Base-by-base conservation (phyloP, 306 rosid genomes). In the Castanospermum australe region DNA sequence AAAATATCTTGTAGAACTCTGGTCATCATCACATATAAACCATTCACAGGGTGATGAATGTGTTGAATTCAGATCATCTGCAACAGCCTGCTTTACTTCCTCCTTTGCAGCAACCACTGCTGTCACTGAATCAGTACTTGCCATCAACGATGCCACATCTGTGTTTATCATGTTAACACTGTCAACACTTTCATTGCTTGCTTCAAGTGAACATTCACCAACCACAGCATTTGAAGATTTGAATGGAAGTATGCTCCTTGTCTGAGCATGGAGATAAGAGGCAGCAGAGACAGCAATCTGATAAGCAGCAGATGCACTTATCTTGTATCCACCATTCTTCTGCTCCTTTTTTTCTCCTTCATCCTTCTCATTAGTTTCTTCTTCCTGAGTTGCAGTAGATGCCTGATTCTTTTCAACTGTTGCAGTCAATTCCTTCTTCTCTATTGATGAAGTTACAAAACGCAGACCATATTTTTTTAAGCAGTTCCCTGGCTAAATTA, bases 101-200 rank as follows among this genome's bases (percentile, higher is more conserved):
- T 92, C 93, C 81, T 88, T 82, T n/a, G 97, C 96, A 75, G 96
- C 93, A 86, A 89, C 96, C 5, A 89, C 93, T 8, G 93, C 88
- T 1, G 92, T 90, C 45, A 90, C 88, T 2, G 96, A 89, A 73
- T 90, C 90, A 0, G 87, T 87, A 39, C 92, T 89, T 44, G 89
- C 91, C 88, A 64, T 86, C 66, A 86, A 83, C 61, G 92, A 87
- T 54, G 86, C 88, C 76, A 67, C 79, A 9, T 90, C 90, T n/a
- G 86, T 67, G 83, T 86, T 84, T 51, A 39, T 75, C 87, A 22
- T 77, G 44, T 72, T 67, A 55, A 42, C 73, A 33, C 22, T 38
- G 1, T 28, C 65, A 41, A 35, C 6, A 17, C 73, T 69, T 62
- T 64, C 75, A n/a, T 50, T 60, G 60, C 44, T 75, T 75, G 70